These are phyloP conservation scores for Daldinia bambusicola DNA, from an alignment of 495 filamentous ascomycete species.

Conservation along the genomic window DNA sequence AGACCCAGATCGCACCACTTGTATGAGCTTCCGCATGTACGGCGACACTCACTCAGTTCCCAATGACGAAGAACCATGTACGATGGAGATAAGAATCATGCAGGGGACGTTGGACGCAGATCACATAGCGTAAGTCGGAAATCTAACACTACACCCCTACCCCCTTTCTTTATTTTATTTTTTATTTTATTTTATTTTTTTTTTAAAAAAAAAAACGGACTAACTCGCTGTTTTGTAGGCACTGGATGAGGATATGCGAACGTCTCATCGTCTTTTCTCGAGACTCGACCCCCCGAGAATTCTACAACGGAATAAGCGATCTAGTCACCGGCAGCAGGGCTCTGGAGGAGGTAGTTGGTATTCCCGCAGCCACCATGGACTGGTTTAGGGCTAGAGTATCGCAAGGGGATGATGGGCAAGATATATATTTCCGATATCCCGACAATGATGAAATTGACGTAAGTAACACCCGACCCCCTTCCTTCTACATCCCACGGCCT, in stretches of 20 bases:
- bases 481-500: background rate
- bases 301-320: slow-evolving; percentile 7
- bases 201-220: too few species aligned
- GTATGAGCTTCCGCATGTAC: background rate
- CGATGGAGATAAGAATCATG: slow-evolving; percentile 38
- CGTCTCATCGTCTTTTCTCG: slow-evolving; percentile 30
- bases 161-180: background rate
- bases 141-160: background rate
- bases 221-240: slow-evolving; percentile 11
- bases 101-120: slow-evolving; percentile 43
- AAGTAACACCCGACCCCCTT: background rate
- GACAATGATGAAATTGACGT: slow-evolving; percentile 22
- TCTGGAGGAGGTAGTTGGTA: background rate
- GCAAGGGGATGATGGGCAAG: background rate
- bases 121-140: slow-evolving; percentile 27
- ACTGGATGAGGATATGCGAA: slow-evolving; percentile 30
- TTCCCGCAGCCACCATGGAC: background rate
- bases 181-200: too few species aligned
- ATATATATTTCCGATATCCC: slow-evolving; percentile 31
- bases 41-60: background rate
- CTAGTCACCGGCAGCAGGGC: too few species aligned
- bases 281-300: slow-evolving; percentile 15
- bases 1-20: too few species aligned
- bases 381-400: slow-evolving; percentile 6
- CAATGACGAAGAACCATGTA: background rate